A percentile compares a stretch with the other conserved stretches of the same genome.
Conservation (phyloP, 2,329 filamentous ascomycete genomes). For the Hypoxylon sp. region DNA sequence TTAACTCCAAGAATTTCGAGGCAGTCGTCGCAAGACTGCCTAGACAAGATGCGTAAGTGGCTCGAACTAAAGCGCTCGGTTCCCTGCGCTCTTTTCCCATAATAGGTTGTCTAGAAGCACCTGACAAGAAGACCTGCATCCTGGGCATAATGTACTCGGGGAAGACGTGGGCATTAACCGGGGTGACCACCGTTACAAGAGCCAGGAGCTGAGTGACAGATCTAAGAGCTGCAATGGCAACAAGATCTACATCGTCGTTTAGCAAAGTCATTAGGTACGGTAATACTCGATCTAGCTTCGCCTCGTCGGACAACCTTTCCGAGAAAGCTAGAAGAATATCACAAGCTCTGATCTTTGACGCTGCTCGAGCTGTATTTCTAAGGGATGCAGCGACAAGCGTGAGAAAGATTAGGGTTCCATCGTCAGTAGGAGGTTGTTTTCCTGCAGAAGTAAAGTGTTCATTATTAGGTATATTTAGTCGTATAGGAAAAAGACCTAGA, state of each 20-base stretch:
- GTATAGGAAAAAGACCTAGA: constrained; percentile 80
- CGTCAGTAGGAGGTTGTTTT: constrained; percentile 77
- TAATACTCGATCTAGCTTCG: constrained; percentile 92
- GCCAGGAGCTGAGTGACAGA: constrained; percentile 90
- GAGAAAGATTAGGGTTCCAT: constrained; percentile 93
- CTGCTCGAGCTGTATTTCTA: constrained; percentile 88
- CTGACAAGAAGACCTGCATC: constrained; percentile 69
- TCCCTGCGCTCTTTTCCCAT: constrained; percentile 60
- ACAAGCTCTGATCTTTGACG: constrained; percentile 89
- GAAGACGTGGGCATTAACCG: constrained; percentile 78
- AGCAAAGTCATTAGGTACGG: constrained; percentile 90
- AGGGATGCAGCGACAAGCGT: constrained; percentile 90
- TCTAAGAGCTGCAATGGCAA: constrained; percentile 87
- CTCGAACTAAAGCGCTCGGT: constrained; percentile 80
- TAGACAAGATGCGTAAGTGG: constrained; percentile 93
- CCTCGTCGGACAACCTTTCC: constrained; percentile 92
- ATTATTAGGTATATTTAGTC: constrained; percentile 88
- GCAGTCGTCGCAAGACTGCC: constrained; percentile 91
- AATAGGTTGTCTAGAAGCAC: constrained; percentile 56
- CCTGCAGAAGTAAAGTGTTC: constrained; percentile 76
- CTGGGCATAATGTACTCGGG: constrained; percentile 77
- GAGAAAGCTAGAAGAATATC: constrained; percentile 93
- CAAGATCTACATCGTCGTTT: constrained; percentile 85
- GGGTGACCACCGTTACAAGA: constrained; percentile 89
- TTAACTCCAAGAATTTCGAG: constrained; percentile 88